Conservation (phyloP, 202 grass and related monocot genomes). For the Setaria viridis region DNA sequence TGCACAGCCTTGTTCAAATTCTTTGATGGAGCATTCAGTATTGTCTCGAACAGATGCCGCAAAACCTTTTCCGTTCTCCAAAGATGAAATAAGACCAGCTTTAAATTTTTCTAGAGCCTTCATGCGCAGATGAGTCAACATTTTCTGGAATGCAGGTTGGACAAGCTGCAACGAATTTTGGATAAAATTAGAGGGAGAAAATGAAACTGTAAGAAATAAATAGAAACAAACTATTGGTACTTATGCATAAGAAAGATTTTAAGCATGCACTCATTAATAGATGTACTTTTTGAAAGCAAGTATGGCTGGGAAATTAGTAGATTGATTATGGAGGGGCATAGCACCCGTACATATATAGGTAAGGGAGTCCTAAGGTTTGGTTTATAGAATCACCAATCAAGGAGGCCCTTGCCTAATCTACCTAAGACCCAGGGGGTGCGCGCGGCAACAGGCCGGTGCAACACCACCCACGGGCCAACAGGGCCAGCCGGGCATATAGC, state of each 20-base stretch:
- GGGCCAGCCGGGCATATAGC: too few relatives aligned
- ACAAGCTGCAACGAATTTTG: slow-evolving; percentile 68
- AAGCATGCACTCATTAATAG: background rate
- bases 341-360: too few relatives aligned
- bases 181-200: slow-evolving; percentile 36
- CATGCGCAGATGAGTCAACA: slow-evolving; percentile 74
- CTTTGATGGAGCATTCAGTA: slow-evolving; percentile 62
- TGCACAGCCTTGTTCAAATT: slow-evolving; percentile 65
- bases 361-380: too few relatives aligned
- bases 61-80: slow-evolving; percentile 70
- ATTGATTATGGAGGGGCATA: too few relatives aligned
- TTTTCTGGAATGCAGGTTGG: slow-evolving; percentile 78
- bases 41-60: slow-evolving; percentile 61
- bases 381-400: too few relatives aligned
- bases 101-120: slow-evolving; percentile 90
- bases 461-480: too few relatives aligned
- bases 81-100: slow-evolving; percentile 59
- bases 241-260: background rate
- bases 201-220: slow-evolving; percentile 10
- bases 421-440: too few relatives aligned
- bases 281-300: background rate
- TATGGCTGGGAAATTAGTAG: too few relatives aligned
- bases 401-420: too few relatives aligned
- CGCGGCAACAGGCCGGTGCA: too few relatives aligned
- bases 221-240: background rate